Evolutionary conservation across 2,329 filamentous ascomycete genomes (phyloP).

Genomic region (Cercospora berteroae): DNA sequence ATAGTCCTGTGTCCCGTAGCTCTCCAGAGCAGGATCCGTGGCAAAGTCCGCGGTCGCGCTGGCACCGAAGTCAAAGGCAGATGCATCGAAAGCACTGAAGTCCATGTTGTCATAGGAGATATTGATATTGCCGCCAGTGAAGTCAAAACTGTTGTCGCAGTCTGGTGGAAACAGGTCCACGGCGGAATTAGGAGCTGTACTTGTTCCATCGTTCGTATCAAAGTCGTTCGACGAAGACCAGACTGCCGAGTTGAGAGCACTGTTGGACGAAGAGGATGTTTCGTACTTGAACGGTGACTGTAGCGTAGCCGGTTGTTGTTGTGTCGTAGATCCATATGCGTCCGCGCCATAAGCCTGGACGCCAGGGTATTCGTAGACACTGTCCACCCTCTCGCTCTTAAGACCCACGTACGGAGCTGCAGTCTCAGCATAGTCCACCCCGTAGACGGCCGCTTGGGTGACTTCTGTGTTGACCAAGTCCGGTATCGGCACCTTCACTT

Average conservation of each 20-base stretch:
- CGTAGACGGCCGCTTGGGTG: not conserved
- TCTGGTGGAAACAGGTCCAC: constrained; percentile 22
- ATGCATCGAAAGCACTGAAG: constrained; percentile 31
- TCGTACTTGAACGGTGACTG: constrained; percentile 38
- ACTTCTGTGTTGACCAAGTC: not conserved
- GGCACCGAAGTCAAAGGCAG: constrained; percentile 33
- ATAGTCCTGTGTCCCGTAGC: constrained; percentile 13
- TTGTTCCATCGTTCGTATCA: constrained; percentile 16
- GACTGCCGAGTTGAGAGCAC: constrained; percentile 31
- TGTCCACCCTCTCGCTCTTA: constrained; percentile 27
- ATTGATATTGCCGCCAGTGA: constrained; percentile 42
- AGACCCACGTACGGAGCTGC: not conserved
- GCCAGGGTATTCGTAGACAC: constrained; percentile 24
- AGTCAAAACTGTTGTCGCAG: constrained; percentile 42
- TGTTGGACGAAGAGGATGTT: constrained; percentile 23
- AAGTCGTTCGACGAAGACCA: constrained; percentile 23
- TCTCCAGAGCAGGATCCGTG: constrained; percentile 29
- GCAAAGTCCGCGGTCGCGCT: constrained; percentile 18
- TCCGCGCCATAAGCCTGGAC: constrained; percentile 13
- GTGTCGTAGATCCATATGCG: constrained; percentile 10
- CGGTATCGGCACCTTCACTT: constrained; percentile 25
- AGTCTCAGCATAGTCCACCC: not conserved
- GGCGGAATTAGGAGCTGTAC: constrained; percentile 20
- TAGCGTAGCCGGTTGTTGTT: constrained; percentile 19
- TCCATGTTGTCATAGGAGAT: constrained; percentile 40